Evolutionary conservation across 179 eudicot genomes (phyloP).

Genomic region (Camellia oleifera): DNA sequence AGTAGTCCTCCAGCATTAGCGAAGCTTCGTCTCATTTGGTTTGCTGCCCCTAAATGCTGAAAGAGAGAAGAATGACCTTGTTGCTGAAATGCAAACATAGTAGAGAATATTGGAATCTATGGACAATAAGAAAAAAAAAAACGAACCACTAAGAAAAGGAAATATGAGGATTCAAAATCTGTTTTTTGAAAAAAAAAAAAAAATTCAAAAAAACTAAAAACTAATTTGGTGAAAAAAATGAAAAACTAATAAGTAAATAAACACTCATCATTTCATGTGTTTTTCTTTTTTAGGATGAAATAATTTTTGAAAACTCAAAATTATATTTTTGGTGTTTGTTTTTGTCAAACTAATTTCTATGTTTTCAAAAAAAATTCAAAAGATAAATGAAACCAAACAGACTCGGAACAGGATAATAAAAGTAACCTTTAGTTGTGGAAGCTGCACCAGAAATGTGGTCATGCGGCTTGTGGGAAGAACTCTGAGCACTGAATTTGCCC

Average conservation of each 20-base stretch:
- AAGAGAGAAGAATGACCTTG: slow-evolving; percentile 98
- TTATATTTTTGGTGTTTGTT: no score
- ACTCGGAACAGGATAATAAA: background rate
- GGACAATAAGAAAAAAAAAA: slow-evolving; percentile 7
- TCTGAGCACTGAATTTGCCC: slow-evolving; percentile 51
- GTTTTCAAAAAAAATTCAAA: no score
- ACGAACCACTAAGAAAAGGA: background rate
- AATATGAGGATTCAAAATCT: no score
- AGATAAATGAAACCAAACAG: background rate
- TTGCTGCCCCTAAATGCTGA: slow-evolving; percentile 95
- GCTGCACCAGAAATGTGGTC: slow-evolving; percentile 41
- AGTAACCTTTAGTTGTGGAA: slow-evolving; percentile 61
- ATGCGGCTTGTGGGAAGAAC: slow-evolving; percentile 47
- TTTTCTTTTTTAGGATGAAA: no score
- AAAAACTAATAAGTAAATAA: no score
- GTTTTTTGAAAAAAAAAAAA: no score
- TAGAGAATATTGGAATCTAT: slow-evolving; percentile 25
- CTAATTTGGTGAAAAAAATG: no score
- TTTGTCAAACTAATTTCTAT: no score
- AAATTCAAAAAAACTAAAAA: no score
- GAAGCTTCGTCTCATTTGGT: slow-evolving; percentile 44
- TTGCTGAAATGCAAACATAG: slow-evolving; percentile 56
- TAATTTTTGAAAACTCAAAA: no score
- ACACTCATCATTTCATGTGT: no score
- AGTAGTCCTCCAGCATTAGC: slow-evolving; percentile 8